Base-by-base conservation (phyloP, 495 filamentous ascomycete species). In the Lasiosphaeria miniovina region DNA sequence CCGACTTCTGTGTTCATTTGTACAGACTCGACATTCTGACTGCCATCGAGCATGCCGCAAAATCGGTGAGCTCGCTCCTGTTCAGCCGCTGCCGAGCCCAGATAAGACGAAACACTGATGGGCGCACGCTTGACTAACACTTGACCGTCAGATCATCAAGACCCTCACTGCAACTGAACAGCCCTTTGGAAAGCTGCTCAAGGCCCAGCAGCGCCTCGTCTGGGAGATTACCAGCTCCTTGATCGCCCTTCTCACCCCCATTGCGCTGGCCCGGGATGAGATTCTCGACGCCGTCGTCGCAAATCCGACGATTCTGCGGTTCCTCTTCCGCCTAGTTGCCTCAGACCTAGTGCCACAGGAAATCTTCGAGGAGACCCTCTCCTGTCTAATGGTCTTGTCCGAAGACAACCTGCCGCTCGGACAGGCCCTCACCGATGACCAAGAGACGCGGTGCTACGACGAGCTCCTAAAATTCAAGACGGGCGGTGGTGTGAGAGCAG, bases 1-100 rank as follows among this genome's bases (percentile, higher is more conserved):
- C 75, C 6, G 83, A 84, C 58, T 85, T 87, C 50, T 83, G 82
- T 57, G 71, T 87, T n/a, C 82, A 86, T 56, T 65, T 87, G 55
- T 86, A 77, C 59, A 70, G 85, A 52, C 71, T 80, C 36, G 83
- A 85, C 66, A 67, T 84, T 24, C 59, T 86, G 43, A 82, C 82
- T 17, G 80, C 84, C 15, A 74, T 83, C 50, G 72, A 77, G 50
- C 75, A 78, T 68, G 80, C 78, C 48, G 70, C 77, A 15, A 69
- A 76, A 51, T 76, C 74, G 57, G 82, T 86, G 68, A 70, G 77
- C 64, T 38, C 15, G 45, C 6, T 2, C 24, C 53, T 54, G 52
- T 43, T 24, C 24, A 24, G 24, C 2, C 24, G 24, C 24, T 24
- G 24, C 24, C 24, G 24, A 24, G 24, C 0, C 24, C 1, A 24